Conservation (phyloP, 2,329 filamentous ascomycete species). For the Myriosclerotinia duriaeana region DNA sequence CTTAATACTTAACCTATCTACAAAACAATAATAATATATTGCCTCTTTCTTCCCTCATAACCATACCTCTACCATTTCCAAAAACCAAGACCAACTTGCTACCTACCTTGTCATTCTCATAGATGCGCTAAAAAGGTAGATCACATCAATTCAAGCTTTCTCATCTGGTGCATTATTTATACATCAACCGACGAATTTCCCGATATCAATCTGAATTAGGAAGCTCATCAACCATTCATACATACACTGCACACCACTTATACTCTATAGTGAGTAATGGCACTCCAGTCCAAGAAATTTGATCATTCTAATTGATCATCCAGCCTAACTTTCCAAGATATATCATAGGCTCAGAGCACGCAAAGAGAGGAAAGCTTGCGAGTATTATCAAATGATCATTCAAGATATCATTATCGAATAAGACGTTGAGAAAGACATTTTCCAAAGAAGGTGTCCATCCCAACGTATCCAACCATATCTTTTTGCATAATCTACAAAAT, state of each 20-base stretch:
- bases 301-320: slow-evolving; percentile 10
- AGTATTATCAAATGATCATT: slow-evolving; percentile 8
- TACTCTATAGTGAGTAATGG: neutral
- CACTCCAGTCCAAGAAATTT: slow-evolving; percentile 2
- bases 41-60: no score
- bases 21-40: neutral
- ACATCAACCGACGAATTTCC: slow-evolving; percentile 18
- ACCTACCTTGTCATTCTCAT: neutral
- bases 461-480: slow-evolving; percentile 10
- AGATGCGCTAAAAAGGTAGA: slow-evolving; percentile 7
- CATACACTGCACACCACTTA: slow-evolving; percentile 15
- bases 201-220: slow-evolving; percentile 22
- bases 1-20: neutral
- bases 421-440: slow-evolving; percentile 9
- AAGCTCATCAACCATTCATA: slow-evolving; percentile 22
- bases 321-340: neutral
- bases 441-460: slow-evolving; percentile 1
- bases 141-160: slow-evolving; percentile 21
- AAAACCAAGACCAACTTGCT: neutral
- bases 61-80: neutral
- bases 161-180: slow-evolving; percentile 14
- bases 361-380: slow-evolving; percentile 10
- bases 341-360: neutral
- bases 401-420: slow-evolving; percentile 15
- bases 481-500: slow-evolving; percentile 8